phyloP scores from a whole-genome alignment of 805 yeast species.

The Candida coleopterorum region DNA sequence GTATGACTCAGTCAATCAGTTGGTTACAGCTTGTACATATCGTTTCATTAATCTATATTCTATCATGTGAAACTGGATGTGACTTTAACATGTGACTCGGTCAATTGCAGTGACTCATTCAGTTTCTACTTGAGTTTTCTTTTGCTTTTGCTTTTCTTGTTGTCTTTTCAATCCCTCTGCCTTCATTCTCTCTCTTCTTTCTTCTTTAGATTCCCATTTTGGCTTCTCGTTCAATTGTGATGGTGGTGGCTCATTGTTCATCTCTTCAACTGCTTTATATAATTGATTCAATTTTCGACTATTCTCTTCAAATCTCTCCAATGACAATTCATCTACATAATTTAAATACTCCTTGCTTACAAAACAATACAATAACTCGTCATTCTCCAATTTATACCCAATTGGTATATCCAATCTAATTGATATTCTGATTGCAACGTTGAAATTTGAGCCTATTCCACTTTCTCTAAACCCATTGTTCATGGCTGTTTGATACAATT shows the following conservation, averaged over 20 bases:
- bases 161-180: slow-evolving; percentile 45
- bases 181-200: slow-evolving; percentile 49
- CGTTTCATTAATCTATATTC: too few relatives aligned
- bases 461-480: slow-evolving; percentile 82
- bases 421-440: slow-evolving; percentile 74
- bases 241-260: not conserved
- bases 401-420: slow-evolving; percentile 75
- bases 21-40: too few relatives aligned
- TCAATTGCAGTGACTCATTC: too few relatives aligned
- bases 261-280: slow-evolving; percentile 38
- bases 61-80: too few relatives aligned
- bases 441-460: slow-evolving; percentile 75
- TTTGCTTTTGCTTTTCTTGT: slow-evolving; percentile 13
- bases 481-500: slow-evolving; percentile 67
- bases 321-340: slow-evolving; percentile 49
- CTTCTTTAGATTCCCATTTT: slow-evolving; percentile 49
- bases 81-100: too few relatives aligned
- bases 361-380: slow-evolving; percentile 30
- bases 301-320: slow-evolving; percentile 66
- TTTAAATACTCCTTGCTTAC: slow-evolving; percentile 51
- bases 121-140: not conserved
- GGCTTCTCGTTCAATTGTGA: slow-evolving; percentile 4
- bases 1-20: too few relatives aligned
- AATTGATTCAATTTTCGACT: slow-evolving; percentile 49
- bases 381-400: slow-evolving; percentile 44